A percentile compares a stretch with the other conserved stretches of the same genome.
These are phyloP conservation scores for Aspergillus nidulans DNA, from an alignment of 495 filamentous ascomycete species.

Conservation along the genomic window DNA sequence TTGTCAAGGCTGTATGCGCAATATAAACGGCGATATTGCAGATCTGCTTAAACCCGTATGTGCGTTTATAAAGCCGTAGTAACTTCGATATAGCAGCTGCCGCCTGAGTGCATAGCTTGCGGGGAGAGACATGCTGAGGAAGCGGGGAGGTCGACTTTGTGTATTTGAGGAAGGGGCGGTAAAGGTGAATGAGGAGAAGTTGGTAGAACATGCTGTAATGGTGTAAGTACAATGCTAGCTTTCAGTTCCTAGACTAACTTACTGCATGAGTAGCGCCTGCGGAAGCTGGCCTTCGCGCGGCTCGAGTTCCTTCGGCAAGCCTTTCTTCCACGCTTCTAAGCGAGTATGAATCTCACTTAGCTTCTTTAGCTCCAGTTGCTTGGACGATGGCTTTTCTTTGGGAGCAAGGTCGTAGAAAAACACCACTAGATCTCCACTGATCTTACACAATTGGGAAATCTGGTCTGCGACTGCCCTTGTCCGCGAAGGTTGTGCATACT, in stretches of 20 bases:
- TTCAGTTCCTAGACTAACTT: constrained; percentile 34
- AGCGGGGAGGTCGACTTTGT: constrained; percentile 73
- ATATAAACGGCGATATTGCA: constrained; percentile 97
- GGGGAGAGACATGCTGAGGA: constrained; percentile 82
- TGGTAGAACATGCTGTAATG: constrained; percentile 87
- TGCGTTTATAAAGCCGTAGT: constrained; percentile 87
- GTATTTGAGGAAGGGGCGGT: constrained; percentile 94
- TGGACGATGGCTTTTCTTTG: constrained; percentile 53
- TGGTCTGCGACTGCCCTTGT: constrained; percentile 80
- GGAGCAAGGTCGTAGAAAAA: constrained; percentile 85
- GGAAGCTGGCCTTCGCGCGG: constrained; percentile 86
- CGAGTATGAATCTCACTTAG: constrained; percentile 86
- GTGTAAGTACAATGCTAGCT: constrained; percentile 24
- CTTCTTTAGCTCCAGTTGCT: constrained; percentile 85
- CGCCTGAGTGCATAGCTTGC: constrained; percentile 84
- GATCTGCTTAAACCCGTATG: constrained; percentile 85
- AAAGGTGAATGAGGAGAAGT: constrained; percentile 92
- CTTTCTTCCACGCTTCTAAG: constrained; percentile 86
- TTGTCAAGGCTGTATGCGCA: constrained; percentile 85
- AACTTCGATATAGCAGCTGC: constrained; percentile 86
- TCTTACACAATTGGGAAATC: constrained; percentile 80
- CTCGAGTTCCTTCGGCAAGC: constrained; percentile 81
- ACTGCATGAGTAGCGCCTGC: constrained; percentile 92
- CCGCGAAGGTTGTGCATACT: constrained; percentile 72
- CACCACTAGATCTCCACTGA: constrained; percentile 82